Base-by-base conservation (phyloP, 768 basidiomycete species). In the Leccinum olivaceopallidum region DNA sequence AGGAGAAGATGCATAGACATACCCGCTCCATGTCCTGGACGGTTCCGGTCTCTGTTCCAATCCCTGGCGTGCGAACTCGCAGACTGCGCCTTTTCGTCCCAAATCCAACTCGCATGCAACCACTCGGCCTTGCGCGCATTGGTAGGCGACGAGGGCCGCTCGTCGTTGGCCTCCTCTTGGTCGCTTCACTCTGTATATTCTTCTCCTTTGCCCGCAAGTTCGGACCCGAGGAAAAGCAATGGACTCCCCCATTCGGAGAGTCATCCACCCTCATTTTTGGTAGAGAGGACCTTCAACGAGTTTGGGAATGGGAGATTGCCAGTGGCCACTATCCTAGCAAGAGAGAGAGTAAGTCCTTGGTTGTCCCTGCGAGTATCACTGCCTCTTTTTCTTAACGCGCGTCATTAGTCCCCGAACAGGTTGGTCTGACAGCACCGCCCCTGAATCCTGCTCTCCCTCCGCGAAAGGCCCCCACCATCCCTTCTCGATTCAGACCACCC, bases 281-380 rank as follows among this genome's bases (percentile, higher is more conserved):
- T 59, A 80, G 87, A 53, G 85, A 90, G 59, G 94, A 98, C 69
- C 71, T 97, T 47, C 91, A 90, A 68, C 82, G 88, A 59, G 92
- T 99, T 74, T 98, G 95, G 95, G 80, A 87, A 61, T 98, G 95
- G 95, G 96, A 99, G 76, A 83, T 98, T 59, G 79, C 85, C 34
- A 92, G 92, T 63, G 97, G 97, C 1, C 95, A 97, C 76, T 94
- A 94, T 79, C 96, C 96, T 9, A 95, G 92, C 75, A 81, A 84
- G 57, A 81, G 84, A 59, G 80, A 81, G 67, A 83, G 95, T 94
- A 75, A 70, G 91, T 81, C 57, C 34, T 58, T 24, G 10, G 5
- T 55, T 53, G 1, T 20, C 36, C 5, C 44, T 10, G 42, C n/a
- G 14, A 37, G 5, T 49, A 9, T 24, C 50, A n/a, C 9, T 47